A percentile compares a stretch with the other conserved stretches of the same genome.
phyloP scores from a whole-genome alignment of 1,284 basidiomycete species.

The Melampsora larici-populina region DNA sequence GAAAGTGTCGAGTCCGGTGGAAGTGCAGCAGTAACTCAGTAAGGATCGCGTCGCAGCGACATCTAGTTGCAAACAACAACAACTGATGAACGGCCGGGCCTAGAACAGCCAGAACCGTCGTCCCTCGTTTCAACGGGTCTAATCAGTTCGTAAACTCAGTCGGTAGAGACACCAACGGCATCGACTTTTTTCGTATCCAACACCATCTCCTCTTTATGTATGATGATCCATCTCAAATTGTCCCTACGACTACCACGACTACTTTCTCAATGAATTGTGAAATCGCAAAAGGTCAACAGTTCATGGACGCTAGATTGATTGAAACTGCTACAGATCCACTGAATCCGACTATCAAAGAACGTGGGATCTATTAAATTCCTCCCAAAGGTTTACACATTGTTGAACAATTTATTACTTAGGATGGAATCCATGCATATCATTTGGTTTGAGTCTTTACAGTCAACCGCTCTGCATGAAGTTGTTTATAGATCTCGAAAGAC shows the following conservation, averaged over 20 bases:
- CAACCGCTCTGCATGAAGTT: conserved; percentile 98
- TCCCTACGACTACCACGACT: conserved; percentile 98
- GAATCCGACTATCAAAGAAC: conserved; percentile 89
- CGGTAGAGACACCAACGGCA: too few species aligned
- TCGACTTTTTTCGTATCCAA: too few species aligned
- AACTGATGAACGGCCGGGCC: too few species aligned
- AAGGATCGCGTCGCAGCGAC: too few species aligned
- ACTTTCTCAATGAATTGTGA: conserved; percentile 99
- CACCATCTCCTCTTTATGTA: too few species aligned
- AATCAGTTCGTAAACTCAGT: too few species aligned
- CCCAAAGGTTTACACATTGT: conserved; percentile 99
- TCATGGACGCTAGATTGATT: conserved; percentile 96
- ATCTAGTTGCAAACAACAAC: too few species aligned
- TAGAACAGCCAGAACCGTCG: too few species aligned
- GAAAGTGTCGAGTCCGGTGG: too few species aligned
- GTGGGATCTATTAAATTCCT: conserved; percentile 90
- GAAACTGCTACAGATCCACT: conserved; percentile 89
- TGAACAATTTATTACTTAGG: conserved; percentile 98
- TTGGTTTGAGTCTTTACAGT: conserved; percentile 82
- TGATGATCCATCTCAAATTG: conserved; percentile 89
- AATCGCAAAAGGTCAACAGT: conserved; percentile 99
- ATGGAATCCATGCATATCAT: conserved; percentile 93
- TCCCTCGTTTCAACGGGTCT: too few species aligned
- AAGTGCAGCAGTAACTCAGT: too few species aligned
- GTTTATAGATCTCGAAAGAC: conserved; percentile 84